phyloP scores from a whole-genome alignment of 345 rosid genomes.

The Geranium rotundifolium region DNA sequence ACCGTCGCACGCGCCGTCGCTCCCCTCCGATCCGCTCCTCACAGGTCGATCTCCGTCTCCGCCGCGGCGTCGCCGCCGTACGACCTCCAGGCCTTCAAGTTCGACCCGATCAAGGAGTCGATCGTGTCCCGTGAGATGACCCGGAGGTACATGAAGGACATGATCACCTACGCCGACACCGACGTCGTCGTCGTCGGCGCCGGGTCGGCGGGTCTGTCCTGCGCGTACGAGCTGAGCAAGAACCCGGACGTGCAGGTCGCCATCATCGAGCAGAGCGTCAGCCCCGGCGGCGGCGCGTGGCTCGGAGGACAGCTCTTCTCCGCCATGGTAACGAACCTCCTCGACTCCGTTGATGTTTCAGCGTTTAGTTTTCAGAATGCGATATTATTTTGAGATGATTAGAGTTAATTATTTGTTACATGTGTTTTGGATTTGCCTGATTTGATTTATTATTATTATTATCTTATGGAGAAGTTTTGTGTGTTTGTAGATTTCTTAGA shows the following conservation, averaged over 20 bases:
- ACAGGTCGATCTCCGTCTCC: slow-evolving; percentile 15
- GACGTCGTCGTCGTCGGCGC: slow-evolving; percentile 38
- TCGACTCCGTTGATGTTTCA: not conserved
- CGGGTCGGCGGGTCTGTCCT: slow-evolving; percentile 33
- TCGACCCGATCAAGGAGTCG: slow-evolving; percentile 33
- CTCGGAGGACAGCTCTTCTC: slow-evolving; percentile 57
- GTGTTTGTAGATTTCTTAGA: too few species aligned
- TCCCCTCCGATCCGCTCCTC: too few species aligned
- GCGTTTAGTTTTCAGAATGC: too few species aligned
- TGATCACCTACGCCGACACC: slow-evolving; percentile 34
- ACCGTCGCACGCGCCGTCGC: slow-evolving; percentile 11
- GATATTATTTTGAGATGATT: too few species aligned
- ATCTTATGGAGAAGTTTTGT: too few species aligned
- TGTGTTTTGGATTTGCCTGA: too few species aligned
- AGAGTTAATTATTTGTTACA: too few species aligned
- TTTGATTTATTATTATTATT: too few species aligned
- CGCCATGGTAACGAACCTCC: slow-evolving; percentile 29
- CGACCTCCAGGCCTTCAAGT: slow-evolving; percentile 23
- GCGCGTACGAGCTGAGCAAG: slow-evolving; percentile 44
- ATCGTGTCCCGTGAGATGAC: slow-evolving; percentile 33
- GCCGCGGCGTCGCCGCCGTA: slow-evolving; percentile 15
- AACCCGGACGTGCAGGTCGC: slow-evolving; percentile 30
- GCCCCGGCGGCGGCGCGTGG: slow-evolving; percentile 62
- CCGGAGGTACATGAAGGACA: slow-evolving; percentile 34
- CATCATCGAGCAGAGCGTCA: slow-evolving; percentile 44